phyloP scores from a whole-genome alignment of 2,329 filamentous ascomycete genomes.

The Colletotrichum australisinense region DNA sequence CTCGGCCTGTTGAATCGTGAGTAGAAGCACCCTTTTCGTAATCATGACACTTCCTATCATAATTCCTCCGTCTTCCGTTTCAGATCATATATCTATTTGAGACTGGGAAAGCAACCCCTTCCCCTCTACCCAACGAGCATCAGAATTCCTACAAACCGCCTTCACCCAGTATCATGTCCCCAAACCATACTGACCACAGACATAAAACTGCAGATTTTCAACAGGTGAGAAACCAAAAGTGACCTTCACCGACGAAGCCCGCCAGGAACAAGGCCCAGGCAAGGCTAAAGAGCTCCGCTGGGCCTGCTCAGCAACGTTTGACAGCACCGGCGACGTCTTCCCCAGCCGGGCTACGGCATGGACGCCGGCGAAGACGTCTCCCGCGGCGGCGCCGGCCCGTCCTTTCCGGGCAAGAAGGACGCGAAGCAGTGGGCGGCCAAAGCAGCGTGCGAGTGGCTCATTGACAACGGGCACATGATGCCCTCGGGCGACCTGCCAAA shows the following conservation, averaged over 20 bases:
- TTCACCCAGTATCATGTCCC: too few relatives aligned
- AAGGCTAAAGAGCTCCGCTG: conserved; percentile 30
- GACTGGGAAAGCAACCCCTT: not conserved
- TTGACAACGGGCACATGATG: conserved; percentile 42
- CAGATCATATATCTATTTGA: too few relatives aligned
- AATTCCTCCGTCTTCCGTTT: not conserved
- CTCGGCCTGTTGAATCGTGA: conserved; percentile 51
- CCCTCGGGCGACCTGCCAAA: conserved; percentile 36
- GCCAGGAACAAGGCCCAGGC: conserved; percentile 23
- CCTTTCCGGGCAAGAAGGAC: conserved; percentile 43
- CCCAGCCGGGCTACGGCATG: conserved; percentile 42
- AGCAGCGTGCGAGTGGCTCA: conserved; percentile 57
- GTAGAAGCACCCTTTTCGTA: conserved; percentile 27
- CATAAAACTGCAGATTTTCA: conserved; percentile 13
- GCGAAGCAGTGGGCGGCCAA: conserved; percentile 66
- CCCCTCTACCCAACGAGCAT: not conserved
- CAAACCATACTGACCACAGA: too few relatives aligned
- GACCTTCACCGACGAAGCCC: conserved; percentile 21
- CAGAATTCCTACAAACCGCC: too few relatives aligned
- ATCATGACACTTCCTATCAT: too few relatives aligned
- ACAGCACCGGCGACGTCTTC: conserved; percentile 20
- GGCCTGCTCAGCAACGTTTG: conserved; percentile 24
- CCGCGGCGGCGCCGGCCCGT: conserved; percentile 16
- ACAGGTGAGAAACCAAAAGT: conserved; percentile 18
- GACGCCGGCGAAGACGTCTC: conserved; percentile 24